Evolutionary conservation across 495 filamentous ascomycete species (phyloP).

Genomic region (Oleoguttula mirabilis): DNA sequence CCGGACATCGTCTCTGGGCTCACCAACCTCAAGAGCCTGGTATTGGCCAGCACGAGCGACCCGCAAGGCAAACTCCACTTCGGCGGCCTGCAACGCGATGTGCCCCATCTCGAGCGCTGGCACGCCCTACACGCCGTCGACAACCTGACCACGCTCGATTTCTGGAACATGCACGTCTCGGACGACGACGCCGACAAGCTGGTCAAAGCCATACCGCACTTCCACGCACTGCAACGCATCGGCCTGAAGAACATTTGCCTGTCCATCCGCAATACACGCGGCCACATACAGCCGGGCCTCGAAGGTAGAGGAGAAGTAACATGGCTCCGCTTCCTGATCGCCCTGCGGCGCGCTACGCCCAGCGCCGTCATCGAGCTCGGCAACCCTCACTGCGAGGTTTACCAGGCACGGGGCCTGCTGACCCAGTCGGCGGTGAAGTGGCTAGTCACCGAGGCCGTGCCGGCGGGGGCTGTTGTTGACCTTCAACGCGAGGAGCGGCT

Average conservation of each 20-base stretch:
- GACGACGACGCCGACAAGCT: not conserved
- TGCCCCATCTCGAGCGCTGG: too few species aligned
- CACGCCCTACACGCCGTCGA: too few species aligned
- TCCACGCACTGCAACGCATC: too few species aligned
- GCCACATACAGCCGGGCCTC: too few species aligned
- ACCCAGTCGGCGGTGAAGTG: conserved; percentile 1
- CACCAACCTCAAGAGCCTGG: not conserved
- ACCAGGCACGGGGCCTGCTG: not conserved
- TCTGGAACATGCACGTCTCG: conserved; percentile 2
- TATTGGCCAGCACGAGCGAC: not conserved
- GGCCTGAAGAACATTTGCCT: too few species aligned
- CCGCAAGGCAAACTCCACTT: not conserved
- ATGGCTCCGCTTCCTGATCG: conserved; percentile 5
- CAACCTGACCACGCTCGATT: conserved; percentile 3
- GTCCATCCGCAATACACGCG: too few species aligned
- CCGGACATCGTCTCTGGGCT: not conserved
- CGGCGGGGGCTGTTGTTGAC: not conserved
- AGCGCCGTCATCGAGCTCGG: not conserved
- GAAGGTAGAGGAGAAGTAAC: too few species aligned
- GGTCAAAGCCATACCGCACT: not conserved
- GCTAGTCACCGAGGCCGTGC: conserved; percentile 7
- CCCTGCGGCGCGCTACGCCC: not conserved
- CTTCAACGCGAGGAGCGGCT: conserved; percentile 8
- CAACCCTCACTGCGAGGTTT: not conserved
- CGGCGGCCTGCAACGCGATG: too few species aligned